Base-by-base conservation (phyloP, 805 yeast species). In the Candida insectalens region DNA sequence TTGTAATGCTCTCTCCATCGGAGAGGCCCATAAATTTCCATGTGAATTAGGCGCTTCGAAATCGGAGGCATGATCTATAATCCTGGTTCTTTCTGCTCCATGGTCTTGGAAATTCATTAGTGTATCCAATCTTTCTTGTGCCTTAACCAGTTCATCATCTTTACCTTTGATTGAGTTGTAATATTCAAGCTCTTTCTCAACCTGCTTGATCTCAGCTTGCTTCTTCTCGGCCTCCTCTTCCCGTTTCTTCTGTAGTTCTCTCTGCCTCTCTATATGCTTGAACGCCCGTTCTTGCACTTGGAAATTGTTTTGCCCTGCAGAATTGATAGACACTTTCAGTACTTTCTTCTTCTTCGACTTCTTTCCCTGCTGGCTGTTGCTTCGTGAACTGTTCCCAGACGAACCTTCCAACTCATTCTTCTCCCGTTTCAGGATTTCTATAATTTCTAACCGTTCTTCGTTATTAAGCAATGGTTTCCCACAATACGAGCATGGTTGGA, bases 1-100 rank as follows among this genome's bases (percentile, higher is more conserved):
- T 51, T 83, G 85, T 37, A 85, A 62, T 0, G 96, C 96, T 44
- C 92, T 72, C 46, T 94, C 96, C 34, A 78, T 67, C 0, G 80
- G 77, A 1, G 95, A 78, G 0, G 94, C 77, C 97, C 98, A 92
- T 41, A 79, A 61, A 43, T 73, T 79, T 21, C 65, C 67, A 5
- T 42, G 29, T 1, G 69, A 58, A 23, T 66, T 59, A 12, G 69
- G 62, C 36, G 78, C 56, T 32, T 83, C 94, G 51, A 72, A 84
- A 52, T 92, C 98, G 4, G 94, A 74, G 0, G 94, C 96, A 50
- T 84, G 79, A 52, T 92, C 99, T 26, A 94, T 88, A 41, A 92
- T 85, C 45, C 74, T 75, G 0, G 98, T 92, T 52, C 99, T 67
- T 53, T 85, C 94, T 1, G 88, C 83, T 5, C 94, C 83, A 13